Base-by-base conservation (phyloP, 2,329 filamentous ascomycete species). In the Fusarium sp. region DNA sequence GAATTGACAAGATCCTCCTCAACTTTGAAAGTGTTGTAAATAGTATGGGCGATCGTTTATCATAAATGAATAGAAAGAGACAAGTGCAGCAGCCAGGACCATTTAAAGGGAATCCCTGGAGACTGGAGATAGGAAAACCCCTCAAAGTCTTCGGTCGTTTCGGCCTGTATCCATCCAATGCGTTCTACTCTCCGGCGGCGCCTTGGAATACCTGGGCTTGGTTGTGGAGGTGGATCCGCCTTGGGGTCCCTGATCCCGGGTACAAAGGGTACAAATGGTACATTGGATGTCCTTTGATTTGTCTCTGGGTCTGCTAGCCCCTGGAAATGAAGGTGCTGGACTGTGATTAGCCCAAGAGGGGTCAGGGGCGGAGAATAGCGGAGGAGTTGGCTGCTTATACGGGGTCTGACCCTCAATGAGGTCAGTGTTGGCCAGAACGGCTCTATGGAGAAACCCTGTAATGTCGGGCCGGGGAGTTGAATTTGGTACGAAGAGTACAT, bases 401-500 rank as follows among this genome's bases (percentile, higher is more conserved):
- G 67, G 73, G 68, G 64, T 42, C 46, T n/a, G 62, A 60, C 66
- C 70, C 72, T 66, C 73, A 64, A 73, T 69, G 74, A 73, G 69
- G 70, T 73, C 74, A 76, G 67, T 65, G 61, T 42, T 54, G 44
- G 63, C 59, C 53, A 73, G 55, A 62, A 62, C 66, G 58, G 64
- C 45, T 69, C 63, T 67, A 71, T 76, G 74, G 74, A 76, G 74
- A 76, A 76, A 50, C 73, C 74, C 65, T 71, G 69, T 26, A 48
- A 60, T 66, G 44, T 71, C 60, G 55, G 60, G 33, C 64, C 64
- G 60, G 69, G 60, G 64, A 38, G 48, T 52, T 41, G 49, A 32
- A 53, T 37, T 32, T 32, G 49, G 64, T 71, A 69, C 64, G n/a
- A 23, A 26, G 17, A 46, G 48, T 66, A 71, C 64, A 46, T 66